Evolutionary conservation across 306 rosid genomes (phyloP).

Genomic region (Sicyos edulis): DNA sequence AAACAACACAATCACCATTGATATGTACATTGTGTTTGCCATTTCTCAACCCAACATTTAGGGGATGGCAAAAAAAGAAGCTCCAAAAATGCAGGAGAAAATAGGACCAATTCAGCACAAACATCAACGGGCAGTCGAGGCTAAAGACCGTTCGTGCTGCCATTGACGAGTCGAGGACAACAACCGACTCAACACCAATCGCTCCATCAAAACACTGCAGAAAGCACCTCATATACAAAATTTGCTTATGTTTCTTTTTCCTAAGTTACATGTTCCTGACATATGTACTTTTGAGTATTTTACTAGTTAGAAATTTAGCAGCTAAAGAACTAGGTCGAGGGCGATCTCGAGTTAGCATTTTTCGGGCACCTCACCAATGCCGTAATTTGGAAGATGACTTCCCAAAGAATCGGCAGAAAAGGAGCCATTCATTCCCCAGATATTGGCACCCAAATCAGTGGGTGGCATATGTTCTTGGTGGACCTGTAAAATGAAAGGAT

Average conservation of each 20-base stretch:
- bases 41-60: constrained; percentile 12
- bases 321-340: not conserved
- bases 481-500: constrained; percentile 42
- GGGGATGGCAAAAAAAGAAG: constrained; percentile 13
- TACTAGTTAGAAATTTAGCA: not conserved
- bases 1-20: not conserved
- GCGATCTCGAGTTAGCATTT: not conserved
- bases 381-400: constrained; percentile 55
- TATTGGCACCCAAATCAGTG: constrained; percentile 61
- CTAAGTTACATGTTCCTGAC: constrained; percentile 8
- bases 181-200: not conserved
- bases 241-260: constrained; percentile 8
- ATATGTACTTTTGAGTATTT: constrained; percentile 8
- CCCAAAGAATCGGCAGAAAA: constrained; percentile 53
- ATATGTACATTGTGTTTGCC: constrained; percentile 1
- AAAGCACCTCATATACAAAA: not conserved
- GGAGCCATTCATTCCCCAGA: constrained; percentile 76
- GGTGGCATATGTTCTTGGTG: constrained; percentile 35
- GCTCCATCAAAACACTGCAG: constrained; percentile 16
- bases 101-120: not conserved
- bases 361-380: constrained; percentile 43
- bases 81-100: constrained; percentile 10
- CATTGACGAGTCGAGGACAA: not conserved
- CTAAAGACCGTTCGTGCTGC: not conserved
- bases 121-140: not conserved